phyloP scores from a whole-genome alignment of 768 basidiomycete genomes.

The Tylopilus felleus region DNA sequence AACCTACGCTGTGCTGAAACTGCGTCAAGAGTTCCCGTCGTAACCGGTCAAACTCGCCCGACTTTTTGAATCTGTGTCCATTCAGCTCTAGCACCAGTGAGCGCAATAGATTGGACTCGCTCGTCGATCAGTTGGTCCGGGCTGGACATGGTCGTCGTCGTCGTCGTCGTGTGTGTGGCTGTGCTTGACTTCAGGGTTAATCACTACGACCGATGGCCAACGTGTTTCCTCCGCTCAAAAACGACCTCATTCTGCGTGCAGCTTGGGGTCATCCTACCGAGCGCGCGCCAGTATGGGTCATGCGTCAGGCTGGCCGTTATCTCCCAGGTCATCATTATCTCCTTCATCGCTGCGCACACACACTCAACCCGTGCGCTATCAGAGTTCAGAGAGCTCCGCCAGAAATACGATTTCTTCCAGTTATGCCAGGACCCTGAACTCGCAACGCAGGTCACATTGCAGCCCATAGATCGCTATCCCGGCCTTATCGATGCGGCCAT shows the following conservation, averaged over 20 bases:
- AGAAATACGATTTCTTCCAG: conserved; percentile 90
- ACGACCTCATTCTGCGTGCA: conserved; percentile 87
- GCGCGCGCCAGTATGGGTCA: conserved; percentile 96
- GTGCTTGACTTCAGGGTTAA: neutral
- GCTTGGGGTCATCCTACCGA: conserved; percentile 86
- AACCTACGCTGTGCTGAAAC: conserved; percentile 56
- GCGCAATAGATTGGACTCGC: conserved; percentile 35
- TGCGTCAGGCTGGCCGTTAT: conserved; percentile 96
- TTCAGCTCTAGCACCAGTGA: neutral
- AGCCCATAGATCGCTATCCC: conserved; percentile 86
- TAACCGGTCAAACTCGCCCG: conserved; percentile 73
- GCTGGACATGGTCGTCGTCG: conserved; percentile 47
- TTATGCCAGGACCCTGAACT: conserved; percentile 90
- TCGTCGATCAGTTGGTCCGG: conserved; percentile 64
- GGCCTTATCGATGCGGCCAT: conserved; percentile 92
- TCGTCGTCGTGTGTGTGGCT: conserved; percentile 33
- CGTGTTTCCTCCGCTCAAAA: conserved; percentile 71
- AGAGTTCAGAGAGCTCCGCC: conserved; percentile 90
- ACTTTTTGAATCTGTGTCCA: conserved; percentile 66
- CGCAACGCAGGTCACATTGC: conserved; percentile 86
- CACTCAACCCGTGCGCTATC: conserved; percentile 2
- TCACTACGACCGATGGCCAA: conserved; percentile 31
- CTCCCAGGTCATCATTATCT: conserved; percentile 67
- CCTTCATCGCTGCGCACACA: neutral
- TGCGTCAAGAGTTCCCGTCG: conserved; percentile 60